Evolutionary conservation across 352 stramenopile species (phyloP).

Genomic region (Globisporangium emineosum): DNA sequence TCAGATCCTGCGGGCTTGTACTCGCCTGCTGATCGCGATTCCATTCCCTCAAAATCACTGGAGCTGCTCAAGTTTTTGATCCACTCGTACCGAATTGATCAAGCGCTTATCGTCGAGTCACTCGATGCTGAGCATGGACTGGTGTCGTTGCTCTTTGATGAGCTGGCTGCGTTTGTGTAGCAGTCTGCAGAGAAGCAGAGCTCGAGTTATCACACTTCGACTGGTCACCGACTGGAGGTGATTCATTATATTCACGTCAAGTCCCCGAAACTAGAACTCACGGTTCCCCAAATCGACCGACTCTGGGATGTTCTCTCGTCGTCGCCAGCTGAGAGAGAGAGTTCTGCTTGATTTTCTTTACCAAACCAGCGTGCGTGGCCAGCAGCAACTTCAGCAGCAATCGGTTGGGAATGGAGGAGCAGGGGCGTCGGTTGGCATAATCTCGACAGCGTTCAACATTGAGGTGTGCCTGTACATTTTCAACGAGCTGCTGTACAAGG

Average conservation of each 20-base stretch:
- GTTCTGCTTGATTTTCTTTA: slow-evolving; percentile 83
- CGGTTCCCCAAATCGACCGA: slow-evolving; percentile 66
- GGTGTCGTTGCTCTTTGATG: slow-evolving; percentile 78
- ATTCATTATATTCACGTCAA: slow-evolving; percentile 87
- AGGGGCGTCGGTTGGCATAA: slow-evolving; percentile 26
- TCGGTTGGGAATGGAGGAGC: slow-evolving; percentile 19
- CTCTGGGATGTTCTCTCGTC: slow-evolving; percentile 78
- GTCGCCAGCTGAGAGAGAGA: slow-evolving; percentile 69
- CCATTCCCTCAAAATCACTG: slow-evolving; percentile 61
- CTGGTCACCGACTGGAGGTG: slow-evolving; percentile 81
- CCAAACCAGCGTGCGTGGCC: slow-evolving; percentile 59
- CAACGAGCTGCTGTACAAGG: slow-evolving; percentile 73
- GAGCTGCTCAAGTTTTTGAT: slow-evolving; percentile 88
- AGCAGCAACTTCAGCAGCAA: slow-evolving; percentile 26
- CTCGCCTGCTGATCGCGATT: slow-evolving; percentile 31
- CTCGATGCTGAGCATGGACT: slow-evolving; percentile 72
- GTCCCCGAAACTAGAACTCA: slow-evolving; percentile 72
- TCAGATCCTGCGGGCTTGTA: slow-evolving; percentile 13
- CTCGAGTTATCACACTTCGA: slow-evolving; percentile 58
- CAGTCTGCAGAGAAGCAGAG: slow-evolving; percentile 49
- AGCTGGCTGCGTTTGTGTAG: slow-evolving; percentile 75
- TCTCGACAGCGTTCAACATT: slow-evolving; percentile 72
- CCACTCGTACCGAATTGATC: slow-evolving; percentile 74
- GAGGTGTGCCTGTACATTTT: slow-evolving; percentile 84
- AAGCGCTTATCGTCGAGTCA: slow-evolving; percentile 63